phyloP scores from a whole-genome alignment of 768 basidiomycete species.

The Fomitopsis serialis region DNA sequence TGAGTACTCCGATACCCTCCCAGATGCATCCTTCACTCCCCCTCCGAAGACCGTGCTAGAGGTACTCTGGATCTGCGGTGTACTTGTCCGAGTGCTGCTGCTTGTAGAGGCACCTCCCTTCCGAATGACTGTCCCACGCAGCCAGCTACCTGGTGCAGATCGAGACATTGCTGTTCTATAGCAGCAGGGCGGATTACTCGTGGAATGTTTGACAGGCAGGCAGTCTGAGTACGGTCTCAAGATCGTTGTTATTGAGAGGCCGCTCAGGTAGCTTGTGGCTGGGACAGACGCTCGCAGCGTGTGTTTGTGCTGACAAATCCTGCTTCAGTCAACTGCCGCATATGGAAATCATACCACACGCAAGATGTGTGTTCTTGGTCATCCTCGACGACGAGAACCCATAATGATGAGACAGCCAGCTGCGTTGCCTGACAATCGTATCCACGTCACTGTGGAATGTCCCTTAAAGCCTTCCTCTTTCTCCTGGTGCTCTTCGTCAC shows the following conservation, averaged over 20 bases:
- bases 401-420: background rate
- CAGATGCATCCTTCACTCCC: conserved; percentile 83
- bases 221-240: no score
- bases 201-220: no score
- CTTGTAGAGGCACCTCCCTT: conserved; percentile 44
- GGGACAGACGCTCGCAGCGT: background rate
- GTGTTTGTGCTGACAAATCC: background rate
- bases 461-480: background rate
- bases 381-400: background rate
- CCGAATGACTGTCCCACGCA: conserved; percentile 71
- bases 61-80: conserved; percentile 66
- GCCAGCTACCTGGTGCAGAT: conserved; percentile 40
- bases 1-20: conserved; percentile 75
- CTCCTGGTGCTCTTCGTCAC: conserved; percentile 4
- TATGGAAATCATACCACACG: background rate
- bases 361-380: background rate
- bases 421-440: no score
- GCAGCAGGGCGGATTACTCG: background rate
- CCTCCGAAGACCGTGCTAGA: conserved; percentile 74
- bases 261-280: no score
- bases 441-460: background rate
- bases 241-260: no score
- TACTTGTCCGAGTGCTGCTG: conserved; percentile 53
- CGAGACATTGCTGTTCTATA: conserved; percentile 2
- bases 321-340: background rate